Evolutionary conservation across 2,329 filamentous ascomycete genomes (phyloP), one percentile per base, ranked within the genome.

Genomic region (Herpotrichia juniperi): DNA sequence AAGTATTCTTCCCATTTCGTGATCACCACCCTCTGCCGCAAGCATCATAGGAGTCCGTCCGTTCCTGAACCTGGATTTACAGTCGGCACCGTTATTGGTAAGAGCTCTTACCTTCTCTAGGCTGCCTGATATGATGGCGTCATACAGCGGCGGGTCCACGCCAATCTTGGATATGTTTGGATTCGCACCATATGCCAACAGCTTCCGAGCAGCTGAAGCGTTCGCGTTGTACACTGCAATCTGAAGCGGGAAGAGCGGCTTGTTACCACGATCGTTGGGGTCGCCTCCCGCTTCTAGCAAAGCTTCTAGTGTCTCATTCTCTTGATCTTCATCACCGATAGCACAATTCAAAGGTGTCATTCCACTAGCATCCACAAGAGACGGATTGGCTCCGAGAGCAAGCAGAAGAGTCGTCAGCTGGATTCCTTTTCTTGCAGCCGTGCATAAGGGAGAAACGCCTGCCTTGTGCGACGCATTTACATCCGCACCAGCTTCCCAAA

Each of bases 21-120:
- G 39, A 25, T 42, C 39, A 10, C 39, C 39, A 9, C 22, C 10
- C 24, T 42, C 22, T 7, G 39, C 39, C 12, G 39, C 39, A 12
- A 42, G 16, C 39, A 42, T 42, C 39, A 42, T 42, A 6, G 39
- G 39, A 14, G 39, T 42, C 39, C 39, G 22, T 11, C 24, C 39
- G 22, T 42, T 19, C 39, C 22, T 26, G 22, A 42, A 42, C 39
- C 17, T 26, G 5, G n/a, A 9, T 6, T 9, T 42, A 25, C 24
- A 26, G 10, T 10, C 11, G 5, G 39, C 39, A 14, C 39, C 39
- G 6, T 19, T 19, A 8, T 42, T 19, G 7, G 22, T 10, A 5
- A 42, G 39, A 6, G 17, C 39, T 26, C n/a, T 42, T 5, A 42
- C 39, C 6, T 9, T 25, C 19, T 22, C 39, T 19, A 26, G 14